Base-by-base conservation (phyloP, 345 rosid genomes). In the Lagerstroemia speciosa region DNA sequence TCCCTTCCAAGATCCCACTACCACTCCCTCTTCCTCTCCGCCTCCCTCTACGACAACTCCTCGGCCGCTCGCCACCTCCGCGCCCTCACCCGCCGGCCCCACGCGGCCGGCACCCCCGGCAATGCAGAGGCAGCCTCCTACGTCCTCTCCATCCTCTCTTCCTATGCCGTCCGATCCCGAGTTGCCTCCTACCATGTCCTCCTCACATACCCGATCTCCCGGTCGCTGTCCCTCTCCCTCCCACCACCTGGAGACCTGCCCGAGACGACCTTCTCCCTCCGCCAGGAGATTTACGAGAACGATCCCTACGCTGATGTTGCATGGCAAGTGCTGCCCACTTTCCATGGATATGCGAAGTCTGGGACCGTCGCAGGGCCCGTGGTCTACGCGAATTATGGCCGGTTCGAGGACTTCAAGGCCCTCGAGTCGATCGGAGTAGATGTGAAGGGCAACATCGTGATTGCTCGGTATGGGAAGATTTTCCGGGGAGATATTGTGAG, bases 341-440 rank as follows among this genome's bases (percentile, higher is more conserved):
- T 85, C 74, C 94, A 89, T 40, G 96, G 77, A 4, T 89, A 89
- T 43, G 96, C 92, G 0, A 88, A 88, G 84, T 91, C 96, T 1
- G 96, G 94, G 7, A 83, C 77, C 0, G 87, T 73, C 14, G 70
- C 62, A 0, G 94, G 96, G 15, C 82, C 87, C 1, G 91, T 75
- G 71, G 85, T 79, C 34, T 92, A 83, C 71, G 94, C 76, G 27
- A 92, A 88, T 82, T 85, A 92, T 33, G 96, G 96, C 1, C 79
- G 93, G 11, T 83, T 84, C 0, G 87, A 89, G 77, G 94, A 89
- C 75, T 88, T 76, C 45, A 22, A 33, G 52, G 77, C 78, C 20
- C 50, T 88, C 77, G 78, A 74, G 69, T 79, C 82, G 24, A 80
- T 80, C 75, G 83, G 84, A 11, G 77, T 84, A 27, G 78, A 88